phyloP scores from a whole-genome alignment of 73 alveolate genomes.

The Paramecium sonneborni region DNA sequence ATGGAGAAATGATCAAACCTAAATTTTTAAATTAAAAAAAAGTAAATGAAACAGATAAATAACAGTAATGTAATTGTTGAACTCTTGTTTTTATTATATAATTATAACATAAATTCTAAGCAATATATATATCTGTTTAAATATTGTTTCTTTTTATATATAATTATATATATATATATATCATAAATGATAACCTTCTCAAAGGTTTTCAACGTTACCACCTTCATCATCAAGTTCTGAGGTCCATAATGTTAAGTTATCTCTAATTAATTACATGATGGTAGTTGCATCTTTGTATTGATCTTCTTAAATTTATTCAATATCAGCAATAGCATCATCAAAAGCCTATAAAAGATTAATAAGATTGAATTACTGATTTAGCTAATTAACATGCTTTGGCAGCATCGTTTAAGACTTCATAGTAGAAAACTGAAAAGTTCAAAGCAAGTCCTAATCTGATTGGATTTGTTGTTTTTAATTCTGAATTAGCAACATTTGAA shows the following conservation, averaged over 20 bases:
- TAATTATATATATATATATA: conserved; percentile 52
- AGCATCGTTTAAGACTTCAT: conserved; percentile 88
- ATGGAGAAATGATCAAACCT: neutral
- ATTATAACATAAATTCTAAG: neutral
- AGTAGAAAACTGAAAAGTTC: conserved; percentile 91
- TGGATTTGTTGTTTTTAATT: conserved; percentile 83
- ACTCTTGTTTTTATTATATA: neutral
- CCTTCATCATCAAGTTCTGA: conserved; percentile 75
- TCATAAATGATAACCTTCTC: conserved; percentile 52
- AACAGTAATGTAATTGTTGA: neutral
- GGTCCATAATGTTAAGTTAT: conserved; percentile 87
- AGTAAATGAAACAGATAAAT: neutral
- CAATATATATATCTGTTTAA: neutral
- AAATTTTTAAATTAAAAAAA: neutral
- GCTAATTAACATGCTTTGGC: conserved; percentile 89
- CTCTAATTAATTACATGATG: conserved; percentile 86
- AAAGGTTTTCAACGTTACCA: conserved; percentile 68
- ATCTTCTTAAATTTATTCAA: conserved; percentile 86
- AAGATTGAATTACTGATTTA: conserved; percentile 67
- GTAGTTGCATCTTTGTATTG: conserved; percentile 89
- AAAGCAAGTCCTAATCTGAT: conserved; percentile 88
- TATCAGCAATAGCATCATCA: conserved; percentile 92
- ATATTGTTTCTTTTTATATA: conserved; percentile 30
- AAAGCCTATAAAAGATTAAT: conserved; percentile 73
- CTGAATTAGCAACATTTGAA: conserved; percentile 75